Percentiles rank a stretch among this genome's conserved stretches.
These are phyloP conservation scores for Crepidotus variabilis DNA, from an alignment of 768 basidiomycete genomes.

Conservation along the genomic window DNA sequence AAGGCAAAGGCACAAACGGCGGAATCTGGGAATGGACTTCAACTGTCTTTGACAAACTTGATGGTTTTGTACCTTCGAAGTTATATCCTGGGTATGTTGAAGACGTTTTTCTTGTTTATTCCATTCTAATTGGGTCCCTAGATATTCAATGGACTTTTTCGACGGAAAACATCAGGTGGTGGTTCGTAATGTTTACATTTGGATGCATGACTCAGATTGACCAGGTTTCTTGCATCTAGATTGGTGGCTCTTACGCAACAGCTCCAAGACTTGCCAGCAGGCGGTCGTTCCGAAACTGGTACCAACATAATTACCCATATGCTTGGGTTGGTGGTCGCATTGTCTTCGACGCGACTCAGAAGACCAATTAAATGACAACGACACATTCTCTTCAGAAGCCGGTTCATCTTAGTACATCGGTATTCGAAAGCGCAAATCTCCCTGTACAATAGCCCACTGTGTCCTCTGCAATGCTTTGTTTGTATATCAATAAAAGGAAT, in stretches of 20 bases:
- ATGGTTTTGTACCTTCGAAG: conserved; percentile 71
- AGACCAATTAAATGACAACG: neutral
- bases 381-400: neutral
- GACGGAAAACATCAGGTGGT: conserved; percentile 85
- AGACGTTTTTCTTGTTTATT: neutral
- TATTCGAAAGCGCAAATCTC: too few relatives aligned
- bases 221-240: conserved; percentile 34
- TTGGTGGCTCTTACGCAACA: conserved; percentile 89
- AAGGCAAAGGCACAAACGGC: conserved; percentile 77
- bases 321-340: conserved; percentile 77
- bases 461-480: neutral
- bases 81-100: conserved; percentile 78
- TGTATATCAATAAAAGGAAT: neutral
- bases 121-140: conserved; percentile 19
- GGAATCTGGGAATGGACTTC: conserved; percentile 99
- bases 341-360: conserved; percentile 35
- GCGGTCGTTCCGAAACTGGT: conserved; percentile 82
- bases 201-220: conserved; percentile 8
- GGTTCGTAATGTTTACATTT: conserved; percentile 44
- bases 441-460: too few relatives aligned
- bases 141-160: conserved; percentile 87
- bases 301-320: conserved; percentile 88
- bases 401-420: neutral
- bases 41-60: conserved; percentile 63
- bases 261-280: conserved; percentile 79